Conservation (phyloP, 345 rosid species). For the Salix exigua region DNA sequence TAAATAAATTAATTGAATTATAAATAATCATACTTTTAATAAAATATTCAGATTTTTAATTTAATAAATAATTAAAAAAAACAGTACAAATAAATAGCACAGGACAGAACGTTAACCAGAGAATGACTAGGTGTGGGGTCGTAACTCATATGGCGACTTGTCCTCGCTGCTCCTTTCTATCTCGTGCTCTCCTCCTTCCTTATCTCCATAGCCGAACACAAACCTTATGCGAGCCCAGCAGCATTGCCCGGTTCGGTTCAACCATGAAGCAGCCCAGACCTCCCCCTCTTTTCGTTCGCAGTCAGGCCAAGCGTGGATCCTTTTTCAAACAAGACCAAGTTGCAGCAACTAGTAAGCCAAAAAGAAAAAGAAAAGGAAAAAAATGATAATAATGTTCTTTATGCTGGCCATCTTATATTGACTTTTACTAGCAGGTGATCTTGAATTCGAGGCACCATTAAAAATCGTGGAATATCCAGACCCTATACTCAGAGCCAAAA, state of each 20-base stretch:
- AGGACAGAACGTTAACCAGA: too few species aligned
- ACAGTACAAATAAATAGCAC: too few species aligned
- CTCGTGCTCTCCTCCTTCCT: conserved; percentile 8
- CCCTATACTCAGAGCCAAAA: conserved; percentile 67
- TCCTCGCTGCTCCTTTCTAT: background rate
- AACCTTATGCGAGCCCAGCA: background rate
- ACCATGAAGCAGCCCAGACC: background rate
- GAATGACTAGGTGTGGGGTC: too few species aligned
- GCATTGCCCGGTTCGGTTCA: background rate
- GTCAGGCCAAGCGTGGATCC: conserved; percentile 24
- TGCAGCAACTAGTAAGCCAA: conserved; percentile 8
- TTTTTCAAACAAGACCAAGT: conserved; percentile 10
- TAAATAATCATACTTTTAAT: too few species aligned
- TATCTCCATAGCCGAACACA: background rate
- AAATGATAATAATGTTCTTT: background rate
- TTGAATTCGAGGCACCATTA: conserved; percentile 67
- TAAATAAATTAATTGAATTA: too few species aligned
- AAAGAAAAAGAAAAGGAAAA: background rate
- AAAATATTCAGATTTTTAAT: too few species aligned
- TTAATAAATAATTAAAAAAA: too few species aligned
- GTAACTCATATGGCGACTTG: background rate
- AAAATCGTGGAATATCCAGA: conserved; percentile 85
- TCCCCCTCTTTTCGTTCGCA: background rate
- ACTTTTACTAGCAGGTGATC: conserved; percentile 47
- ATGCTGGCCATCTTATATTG: background rate